Conservation (phyloP, 129 eudicot genomes). For the Flaveria bidentis region DNA sequence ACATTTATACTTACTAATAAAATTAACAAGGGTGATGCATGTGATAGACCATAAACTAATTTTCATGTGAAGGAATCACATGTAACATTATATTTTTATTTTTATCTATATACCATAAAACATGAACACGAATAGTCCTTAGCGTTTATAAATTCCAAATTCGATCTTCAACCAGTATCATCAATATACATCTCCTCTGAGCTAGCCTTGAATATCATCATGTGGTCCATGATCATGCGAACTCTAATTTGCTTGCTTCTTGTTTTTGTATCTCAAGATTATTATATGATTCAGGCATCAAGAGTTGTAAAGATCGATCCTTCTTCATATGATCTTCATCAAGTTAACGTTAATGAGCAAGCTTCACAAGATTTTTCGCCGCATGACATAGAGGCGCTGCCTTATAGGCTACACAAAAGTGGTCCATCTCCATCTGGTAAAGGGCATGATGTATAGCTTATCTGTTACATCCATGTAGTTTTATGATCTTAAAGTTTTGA, state of each 20-base stretch:
- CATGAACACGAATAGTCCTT: no score
- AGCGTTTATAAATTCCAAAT: background rate
- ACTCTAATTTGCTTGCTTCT: background rate
- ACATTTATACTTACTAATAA: no score
- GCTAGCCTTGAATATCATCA: background rate
- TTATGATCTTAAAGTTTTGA: no score
- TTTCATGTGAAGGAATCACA: no score
- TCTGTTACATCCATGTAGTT: no score
- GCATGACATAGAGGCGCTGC: no score
- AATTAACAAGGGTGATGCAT: no score
- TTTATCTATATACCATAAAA: no score
- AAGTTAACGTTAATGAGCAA: background rate
- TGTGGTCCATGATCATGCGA: background rate
- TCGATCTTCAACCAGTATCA: background rate
- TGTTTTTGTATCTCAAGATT: background rate
- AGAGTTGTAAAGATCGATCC: background rate
- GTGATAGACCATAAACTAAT: no score
- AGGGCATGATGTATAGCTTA: background rate
- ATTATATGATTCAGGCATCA: background rate
- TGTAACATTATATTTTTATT: no score
- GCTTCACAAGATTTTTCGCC: background rate
- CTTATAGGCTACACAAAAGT: background rate
- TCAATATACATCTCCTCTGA: background rate
- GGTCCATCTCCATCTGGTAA: background rate
- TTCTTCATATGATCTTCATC: background rate